A percentile compares a stretch with the other conserved stretches of the same genome.
These are phyloP conservation scores for Chlorella sp. DNA, from an alignment of 139 green algal genomes.

Conservation along the genomic window DNA sequence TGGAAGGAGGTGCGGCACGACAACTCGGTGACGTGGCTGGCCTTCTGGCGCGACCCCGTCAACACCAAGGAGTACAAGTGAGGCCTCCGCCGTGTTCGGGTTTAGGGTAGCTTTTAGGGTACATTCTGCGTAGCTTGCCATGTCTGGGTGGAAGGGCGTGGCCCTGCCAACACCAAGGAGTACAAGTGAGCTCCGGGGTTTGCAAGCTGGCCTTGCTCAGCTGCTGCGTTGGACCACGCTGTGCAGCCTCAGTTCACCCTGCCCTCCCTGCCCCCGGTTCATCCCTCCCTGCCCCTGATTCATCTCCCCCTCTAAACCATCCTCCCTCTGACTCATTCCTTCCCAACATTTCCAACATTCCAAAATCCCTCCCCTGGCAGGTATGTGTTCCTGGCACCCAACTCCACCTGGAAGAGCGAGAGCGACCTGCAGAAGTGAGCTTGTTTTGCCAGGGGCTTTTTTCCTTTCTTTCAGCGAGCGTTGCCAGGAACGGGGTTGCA, in stretches of 20 bases:
- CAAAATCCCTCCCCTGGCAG: slow-evolving; percentile 48
- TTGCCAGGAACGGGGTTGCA: no score
- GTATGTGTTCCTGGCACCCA: slow-evolving; percentile 97
- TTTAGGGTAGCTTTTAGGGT: background rate
- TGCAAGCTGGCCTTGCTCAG: no score
- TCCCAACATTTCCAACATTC: background rate
- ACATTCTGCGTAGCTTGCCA: background rate
- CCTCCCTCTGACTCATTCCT: background rate
- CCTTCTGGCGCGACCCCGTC: slow-evolving; percentile 97
- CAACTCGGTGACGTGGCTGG: slow-evolving; percentile 97
- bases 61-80: slow-evolving; percentile 68
- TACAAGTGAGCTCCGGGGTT: slow-evolving; percentile 26
- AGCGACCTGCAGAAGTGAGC: slow-evolving; percentile 88
- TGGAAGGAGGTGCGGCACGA: slow-evolving; percentile 87
- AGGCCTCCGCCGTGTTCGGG: background rate
- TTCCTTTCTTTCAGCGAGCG: no score
- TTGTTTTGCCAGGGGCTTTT: no score
- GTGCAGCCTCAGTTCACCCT: no score
- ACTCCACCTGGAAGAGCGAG: slow-evolving; percentile 90
- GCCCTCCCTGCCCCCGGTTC: no score
- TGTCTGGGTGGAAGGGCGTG: slow-evolving; percentile 69
- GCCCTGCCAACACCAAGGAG: slow-evolving; percentile 87
- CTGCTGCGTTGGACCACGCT: no score
- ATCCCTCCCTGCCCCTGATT: background rate
- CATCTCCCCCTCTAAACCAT: no score